These are phyloP conservation scores for Didymosphaeria variabile DNA, from an alignment of 2,329 filamentous ascomycete genomes.

Conservation along the genomic window DNA sequence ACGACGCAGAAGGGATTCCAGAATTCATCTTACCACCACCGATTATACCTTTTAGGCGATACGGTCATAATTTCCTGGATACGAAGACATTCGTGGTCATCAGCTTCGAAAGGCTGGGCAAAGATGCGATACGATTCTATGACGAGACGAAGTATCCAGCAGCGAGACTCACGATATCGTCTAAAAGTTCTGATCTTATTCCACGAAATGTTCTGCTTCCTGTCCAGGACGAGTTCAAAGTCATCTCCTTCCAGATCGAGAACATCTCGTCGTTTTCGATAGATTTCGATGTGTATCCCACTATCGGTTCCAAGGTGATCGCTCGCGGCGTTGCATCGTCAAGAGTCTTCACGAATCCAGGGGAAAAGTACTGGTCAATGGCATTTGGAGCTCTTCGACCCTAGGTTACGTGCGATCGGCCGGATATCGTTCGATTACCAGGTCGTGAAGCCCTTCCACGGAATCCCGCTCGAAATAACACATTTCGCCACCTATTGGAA, in stretches of 20 bases:
- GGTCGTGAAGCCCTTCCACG: conserved; percentile 94
- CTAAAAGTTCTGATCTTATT: conserved; percentile 93
- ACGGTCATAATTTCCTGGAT: conserved; percentile 98
- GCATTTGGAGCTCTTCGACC: conserved; percentile 91
- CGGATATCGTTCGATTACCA: conserved; percentile 94
- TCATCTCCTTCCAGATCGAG: conserved; percentile 95
- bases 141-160: conserved; percentile 97
- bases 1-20: conserved; percentile 89
- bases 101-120: conserved; percentile 79
- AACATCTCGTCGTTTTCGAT: conserved; percentile 91
- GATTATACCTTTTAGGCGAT: conserved; percentile 92
- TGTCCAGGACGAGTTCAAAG: conserved; percentile 93
- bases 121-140: conserved; percentile 89
- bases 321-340: conserved; percentile 93
- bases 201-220: conserved; percentile 95
- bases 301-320: conserved; percentile 96
- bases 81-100: conserved; percentile 97
- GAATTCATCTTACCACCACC: conserved; percentile 91
- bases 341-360: conserved; percentile 79
- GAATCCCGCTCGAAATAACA: conserved; percentile 92
- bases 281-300: conserved; percentile 97
- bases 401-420: conserved; percentile 87
- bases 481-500: conserved; percentile 99
- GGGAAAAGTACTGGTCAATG: conserved; percentile 81
- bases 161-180: conserved; percentile 92